phyloP scores from a whole-genome alignment of 2,329 filamentous ascomycete genomes.

The Aspergillus sp. region DNA sequence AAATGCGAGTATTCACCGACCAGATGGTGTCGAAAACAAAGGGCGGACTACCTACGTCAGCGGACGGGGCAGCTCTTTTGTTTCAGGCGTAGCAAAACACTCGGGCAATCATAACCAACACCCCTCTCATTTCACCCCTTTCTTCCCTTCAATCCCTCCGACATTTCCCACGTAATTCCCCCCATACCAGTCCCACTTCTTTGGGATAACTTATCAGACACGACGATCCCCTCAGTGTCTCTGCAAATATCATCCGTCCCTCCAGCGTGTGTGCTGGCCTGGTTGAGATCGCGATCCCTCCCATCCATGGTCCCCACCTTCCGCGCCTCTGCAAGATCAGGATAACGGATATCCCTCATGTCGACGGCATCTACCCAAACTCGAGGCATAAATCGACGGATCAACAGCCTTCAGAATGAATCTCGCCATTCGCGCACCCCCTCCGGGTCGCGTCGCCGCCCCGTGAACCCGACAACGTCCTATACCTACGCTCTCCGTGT shows the following conservation, averaged over 20 bases:
- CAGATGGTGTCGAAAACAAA: not conserved
- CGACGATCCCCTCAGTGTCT: not conserved
- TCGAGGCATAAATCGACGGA: constrained; percentile 46
- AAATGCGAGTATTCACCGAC: not conserved
- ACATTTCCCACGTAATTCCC: constrained; percentile 6
- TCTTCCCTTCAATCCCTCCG: constrained; percentile 13
- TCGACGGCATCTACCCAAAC: constrained; percentile 48
- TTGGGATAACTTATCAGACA: not conserved
- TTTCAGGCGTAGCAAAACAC: constrained; percentile 22
- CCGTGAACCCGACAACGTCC: constrained; percentile 67
- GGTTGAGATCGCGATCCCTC: constrained; percentile 18
- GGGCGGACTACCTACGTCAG: constrained; percentile 16
- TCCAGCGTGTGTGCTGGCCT: constrained; percentile 15
- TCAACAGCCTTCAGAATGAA: constrained; percentile 48
- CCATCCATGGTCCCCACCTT: constrained; percentile 35
- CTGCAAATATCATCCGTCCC: not conserved
- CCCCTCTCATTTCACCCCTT: constrained; percentile 13
- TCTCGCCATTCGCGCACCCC: constrained; percentile 41
- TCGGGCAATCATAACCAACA: constrained; percentile 13
- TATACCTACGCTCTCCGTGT: constrained; percentile 88
- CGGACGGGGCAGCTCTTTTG: constrained; percentile 18
- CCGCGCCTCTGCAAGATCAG: constrained; percentile 23
- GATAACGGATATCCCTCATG: constrained; percentile 36
- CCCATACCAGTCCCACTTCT: constrained; percentile 1
- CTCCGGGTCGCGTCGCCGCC: constrained; percentile 43